Percentiles rank a stretch among this genome's conserved stretches.
These are phyloP conservation scores for Skeletonema costatum DNA, from an alignment of 108 stramenopile genomes.

Conservation along the genomic window DNA sequence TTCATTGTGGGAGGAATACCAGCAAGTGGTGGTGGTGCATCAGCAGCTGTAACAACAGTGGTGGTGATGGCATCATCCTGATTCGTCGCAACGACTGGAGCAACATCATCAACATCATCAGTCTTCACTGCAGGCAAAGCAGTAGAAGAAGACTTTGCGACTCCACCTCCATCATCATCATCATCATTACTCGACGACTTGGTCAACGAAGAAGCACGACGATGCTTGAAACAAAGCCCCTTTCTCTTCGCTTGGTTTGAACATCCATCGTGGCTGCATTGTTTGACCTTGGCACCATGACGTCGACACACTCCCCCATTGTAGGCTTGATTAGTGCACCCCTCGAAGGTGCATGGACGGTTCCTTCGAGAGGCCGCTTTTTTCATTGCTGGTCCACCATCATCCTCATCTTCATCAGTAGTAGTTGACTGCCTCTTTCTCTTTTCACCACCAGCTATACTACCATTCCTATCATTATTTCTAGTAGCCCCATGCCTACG, in stretches of 20 bases:
- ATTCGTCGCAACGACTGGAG: no score
- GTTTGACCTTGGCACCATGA: slow-evolving; percentile 11
- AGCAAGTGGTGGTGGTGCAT: no score
- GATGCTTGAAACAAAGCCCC: not conserved
- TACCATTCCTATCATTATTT: not conserved
- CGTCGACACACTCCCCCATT: slow-evolving; percentile 7
- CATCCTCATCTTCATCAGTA: not conserved
- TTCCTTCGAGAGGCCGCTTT: not conserved
- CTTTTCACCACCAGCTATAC: not conserved
- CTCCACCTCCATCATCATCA: not conserved
- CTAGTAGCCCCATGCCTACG: not conserved
- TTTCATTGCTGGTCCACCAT: not conserved
- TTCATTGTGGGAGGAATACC: no score
- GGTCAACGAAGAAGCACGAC: not conserved
- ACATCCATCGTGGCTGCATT: not conserved
- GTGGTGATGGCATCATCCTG: no score
- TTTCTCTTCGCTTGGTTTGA: not conserved
- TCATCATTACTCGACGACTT: not conserved
- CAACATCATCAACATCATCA: not conserved
- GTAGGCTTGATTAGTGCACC: slow-evolving; percentile 5
- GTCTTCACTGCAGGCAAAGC: not conserved
- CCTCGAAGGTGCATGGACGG: not conserved
- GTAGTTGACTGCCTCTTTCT: no score
- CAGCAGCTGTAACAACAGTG: no score
- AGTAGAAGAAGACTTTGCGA: no score